These are phyloP conservation scores for Nematodospora anomalae DNA, from an alignment of 1,139 yeast species.

Conservation along the genomic window DNA sequence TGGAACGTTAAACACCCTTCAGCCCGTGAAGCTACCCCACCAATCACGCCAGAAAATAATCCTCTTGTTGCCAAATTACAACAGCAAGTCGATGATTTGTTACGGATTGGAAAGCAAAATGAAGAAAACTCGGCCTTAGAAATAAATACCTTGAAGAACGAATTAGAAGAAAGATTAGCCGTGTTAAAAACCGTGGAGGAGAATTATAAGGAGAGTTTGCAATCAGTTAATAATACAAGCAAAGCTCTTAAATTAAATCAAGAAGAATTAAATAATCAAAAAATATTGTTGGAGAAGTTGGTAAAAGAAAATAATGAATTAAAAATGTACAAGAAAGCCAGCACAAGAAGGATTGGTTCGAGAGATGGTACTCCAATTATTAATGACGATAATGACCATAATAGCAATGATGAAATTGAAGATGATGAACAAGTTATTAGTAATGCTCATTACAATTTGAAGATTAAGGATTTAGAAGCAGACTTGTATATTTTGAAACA, in stretches of 20 bases:
- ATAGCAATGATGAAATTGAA: conserved; percentile 43
- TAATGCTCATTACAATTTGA: conserved; percentile 72
- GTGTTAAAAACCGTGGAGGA: conserved; percentile 45
- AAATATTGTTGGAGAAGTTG: conserved; percentile 54
- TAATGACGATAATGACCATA: conserved; percentile 15
- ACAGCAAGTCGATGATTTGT: conserved; percentile 48
- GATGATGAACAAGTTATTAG: conserved; percentile 52
- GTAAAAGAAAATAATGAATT: conserved; percentile 70
- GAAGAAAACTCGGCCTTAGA: conserved; percentile 34
- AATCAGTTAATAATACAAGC: conserved; percentile 71
- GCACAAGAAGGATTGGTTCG: conserved; percentile 33
- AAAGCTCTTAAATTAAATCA: conserved; percentile 74
- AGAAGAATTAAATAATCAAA: conserved; percentile 64
- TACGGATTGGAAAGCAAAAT: conserved; percentile 39
- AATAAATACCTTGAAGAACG: conserved; percentile 36
- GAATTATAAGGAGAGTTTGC: conserved; percentile 69
- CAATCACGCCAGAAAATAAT: conserved; percentile 18
- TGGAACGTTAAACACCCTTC: conserved; percentile 28
- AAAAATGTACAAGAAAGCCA: conserved; percentile 50
- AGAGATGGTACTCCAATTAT: conserved; percentile 26
- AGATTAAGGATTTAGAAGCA: conserved; percentile 80
- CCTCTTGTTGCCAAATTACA: conserved; percentile 43
- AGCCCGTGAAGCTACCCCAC: conserved; percentile 13
- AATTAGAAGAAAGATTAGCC: conserved; percentile 29
- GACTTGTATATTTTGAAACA: conserved; percentile 78